Evolutionary conservation across 1,284 basidiomycete genomes (phyloP), one percentile per base, ranked within the genome.

Genomic region (Hymenochaete sp.): DNA sequence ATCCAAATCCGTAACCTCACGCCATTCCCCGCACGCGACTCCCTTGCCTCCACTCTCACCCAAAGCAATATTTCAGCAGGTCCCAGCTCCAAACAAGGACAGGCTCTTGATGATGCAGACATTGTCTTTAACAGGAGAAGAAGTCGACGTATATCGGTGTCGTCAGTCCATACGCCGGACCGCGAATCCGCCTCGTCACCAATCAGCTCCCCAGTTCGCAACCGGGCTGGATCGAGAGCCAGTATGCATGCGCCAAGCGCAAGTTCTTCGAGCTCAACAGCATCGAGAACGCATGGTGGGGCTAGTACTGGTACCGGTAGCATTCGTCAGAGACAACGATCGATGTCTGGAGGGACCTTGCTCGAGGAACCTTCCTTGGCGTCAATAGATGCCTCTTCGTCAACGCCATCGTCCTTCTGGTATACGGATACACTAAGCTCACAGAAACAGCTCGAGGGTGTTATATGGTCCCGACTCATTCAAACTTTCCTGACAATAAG

Each of bases 1-100:
- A 68, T 91, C 47, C 79, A 86, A 64, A 68, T 91, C 52, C 75
- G 79, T 51, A 90, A 91, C 57, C 67, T 91, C 32, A 85, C 86
- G 9, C 84, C 84, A 2, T 86, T 85, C 59, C 85, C 87, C 31
- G 71, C 75, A 33, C 76, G 84, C 29, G 86, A 90, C 61, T 71
- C 81, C 2, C 69, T 86, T 49, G 77, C 85, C 10, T 81, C 82
- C 21, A 80, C 82, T 14, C 67, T 89, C 40, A 67, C 71, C 7
- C 77, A 82, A 57, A 79, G 81, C 3, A n/a, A n/a, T n/a, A n/a
- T n/a, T n/a, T 35, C 13, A 16, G 32, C 14, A 6, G 14, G 8
- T 5, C 67, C 74, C 3, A 16, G 27, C 21, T 42, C 40, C 21
- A 10, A 21, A 3, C 67, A 74, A 4, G 75, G 75, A 1, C 69